These are phyloP conservation scores for Syzygium syzygioides DNA, from an alignment of 441 rosid genomes.

Conservation along the genomic window DNA sequence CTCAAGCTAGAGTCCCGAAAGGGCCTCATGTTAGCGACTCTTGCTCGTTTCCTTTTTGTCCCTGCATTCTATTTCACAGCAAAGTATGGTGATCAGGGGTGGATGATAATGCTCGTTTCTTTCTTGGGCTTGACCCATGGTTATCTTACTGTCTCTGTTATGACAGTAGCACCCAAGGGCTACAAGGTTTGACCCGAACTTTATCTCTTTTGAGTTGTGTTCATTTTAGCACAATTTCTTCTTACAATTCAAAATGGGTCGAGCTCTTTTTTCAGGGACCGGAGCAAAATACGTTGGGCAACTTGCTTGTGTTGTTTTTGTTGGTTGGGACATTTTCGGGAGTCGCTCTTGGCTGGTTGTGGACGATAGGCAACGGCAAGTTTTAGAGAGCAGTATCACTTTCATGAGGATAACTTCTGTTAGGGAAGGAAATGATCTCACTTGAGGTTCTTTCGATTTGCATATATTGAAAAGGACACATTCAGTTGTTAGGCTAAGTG, in stretches of 20 bases:
- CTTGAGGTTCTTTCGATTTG: too few species aligned
- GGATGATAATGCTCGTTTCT: not conserved
- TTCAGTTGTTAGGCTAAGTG: too few species aligned
- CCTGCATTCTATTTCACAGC: conserved; percentile 1
- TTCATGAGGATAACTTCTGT: too few species aligned
- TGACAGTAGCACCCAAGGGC: conserved; percentile 2
- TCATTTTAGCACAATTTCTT: not conserved
- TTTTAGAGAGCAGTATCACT: not conserved
- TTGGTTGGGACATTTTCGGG: conserved; percentile 1
- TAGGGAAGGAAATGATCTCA: too few species aligned
- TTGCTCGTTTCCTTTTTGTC: not conserved
- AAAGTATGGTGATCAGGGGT: conserved; percentile 1
- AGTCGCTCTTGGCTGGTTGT: conserved; percentile 1
- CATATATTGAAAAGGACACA: too few species aligned
- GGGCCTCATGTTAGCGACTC: not conserved
- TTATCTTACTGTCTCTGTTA: not conserved
- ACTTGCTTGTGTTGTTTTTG: not conserved
- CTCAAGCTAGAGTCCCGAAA: conserved; percentile 1
- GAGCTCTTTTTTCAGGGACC: not conserved
- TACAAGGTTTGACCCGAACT: not conserved
- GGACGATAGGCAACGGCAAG: not conserved
- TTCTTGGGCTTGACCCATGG: conserved; percentile 3
- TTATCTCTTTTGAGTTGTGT: not conserved
- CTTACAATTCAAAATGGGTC: not conserved
- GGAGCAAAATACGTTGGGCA: not conserved